Percentiles rank a stretch among this genome's conserved stretches.
Evolutionary conservation across 164 flowering plant genomes (phyloP).

Genomic region (Berberis vulgaris): DNA sequence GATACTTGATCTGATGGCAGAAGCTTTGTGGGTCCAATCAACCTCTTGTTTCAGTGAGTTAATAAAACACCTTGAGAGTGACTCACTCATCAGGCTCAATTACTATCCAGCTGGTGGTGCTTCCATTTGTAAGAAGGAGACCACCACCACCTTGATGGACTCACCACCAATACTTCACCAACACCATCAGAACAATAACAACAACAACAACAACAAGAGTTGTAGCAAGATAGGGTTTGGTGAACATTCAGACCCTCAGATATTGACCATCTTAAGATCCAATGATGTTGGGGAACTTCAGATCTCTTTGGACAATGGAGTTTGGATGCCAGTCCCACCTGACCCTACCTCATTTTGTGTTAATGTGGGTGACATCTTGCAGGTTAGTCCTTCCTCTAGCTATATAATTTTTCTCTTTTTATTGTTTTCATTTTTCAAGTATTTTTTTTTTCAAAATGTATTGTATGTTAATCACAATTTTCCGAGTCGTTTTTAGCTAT

Average conservation of each 20-base stretch:
- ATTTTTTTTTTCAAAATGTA: too few species aligned
- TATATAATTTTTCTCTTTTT: background rate
- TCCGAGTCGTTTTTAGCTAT: too few species aligned
- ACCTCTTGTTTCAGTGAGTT: conserved; percentile 35
- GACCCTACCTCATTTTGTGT: conserved; percentile 49
- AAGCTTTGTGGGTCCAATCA: conserved; percentile 44
- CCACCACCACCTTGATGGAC: conserved; percentile 1
- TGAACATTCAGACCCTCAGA: conserved; percentile 83
- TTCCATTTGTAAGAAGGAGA: background rate
- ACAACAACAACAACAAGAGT: background rate
- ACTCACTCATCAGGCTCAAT: conserved; percentile 66
- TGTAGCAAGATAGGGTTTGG: conserved; percentile 48
- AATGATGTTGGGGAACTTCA: conserved; percentile 61
- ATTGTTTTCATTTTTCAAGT: background rate
- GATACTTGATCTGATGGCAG: conserved; percentile 45
- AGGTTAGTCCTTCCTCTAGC: conserved; percentile 28
- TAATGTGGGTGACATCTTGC: conserved; percentile 50
- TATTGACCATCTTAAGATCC: conserved; percentile 58
- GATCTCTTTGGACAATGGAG: conserved; percentile 36
- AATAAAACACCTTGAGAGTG: conserved; percentile 47
- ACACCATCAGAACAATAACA: conserved; percentile 3
- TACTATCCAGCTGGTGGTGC: conserved; percentile 47
- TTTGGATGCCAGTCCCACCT: conserved; percentile 61
- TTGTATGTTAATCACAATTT: too few species aligned
- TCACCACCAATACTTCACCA: conserved; percentile 1